Evolutionary conservation across 1,139 yeast species (phyloP), one percentile per base, ranked within the genome.

Genomic region (Waltiozyma solani): DNA sequence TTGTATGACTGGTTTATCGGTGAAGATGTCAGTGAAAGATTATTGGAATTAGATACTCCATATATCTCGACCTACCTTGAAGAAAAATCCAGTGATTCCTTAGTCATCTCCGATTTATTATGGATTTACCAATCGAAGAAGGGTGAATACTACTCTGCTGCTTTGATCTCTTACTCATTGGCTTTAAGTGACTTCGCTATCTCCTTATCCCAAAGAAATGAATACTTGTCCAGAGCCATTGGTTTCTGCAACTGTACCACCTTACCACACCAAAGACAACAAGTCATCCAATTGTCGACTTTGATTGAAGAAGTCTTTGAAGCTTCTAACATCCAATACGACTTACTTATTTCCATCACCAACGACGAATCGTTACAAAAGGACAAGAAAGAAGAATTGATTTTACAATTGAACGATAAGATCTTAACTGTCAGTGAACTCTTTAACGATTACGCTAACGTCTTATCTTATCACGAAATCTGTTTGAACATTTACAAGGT

Each of bases 121-220:
- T 91, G 97, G 95, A 71, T 82, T 35, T 91, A 84, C 58, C 84
- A 85, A 53, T 91, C 95, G 12, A 85, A 80, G 56, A 75, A 85
- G 48, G 87, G 82, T 33, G 74, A 79, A 45, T 82, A 79, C 56
- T 79, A 73, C 51, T 78, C 79, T 34, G 95, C 97, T 15, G 96
- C 97, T 0, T 76, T 75, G 47, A 84, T 86, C 26, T 68, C 93
- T 42, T 82, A 80, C 51, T 69, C 76, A 9, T 64, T 91, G 45
- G 81, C 96, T 0, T 66, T 76, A 19, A 79, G 94, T 22, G 82
- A 79, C 39, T 87, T 87, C 57, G 71, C 72, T 13, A 67, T 91
- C 40, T 63, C 71, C 32, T 68, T 91, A 45, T 69, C 73, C 32
- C 81, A 82, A 51, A 73, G 98, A 57, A 80, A 91, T 37, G 96